These are phyloP conservation scores for Vinca major DNA, from an alignment of 305 asterid species.

Conservation along the genomic window DNA sequence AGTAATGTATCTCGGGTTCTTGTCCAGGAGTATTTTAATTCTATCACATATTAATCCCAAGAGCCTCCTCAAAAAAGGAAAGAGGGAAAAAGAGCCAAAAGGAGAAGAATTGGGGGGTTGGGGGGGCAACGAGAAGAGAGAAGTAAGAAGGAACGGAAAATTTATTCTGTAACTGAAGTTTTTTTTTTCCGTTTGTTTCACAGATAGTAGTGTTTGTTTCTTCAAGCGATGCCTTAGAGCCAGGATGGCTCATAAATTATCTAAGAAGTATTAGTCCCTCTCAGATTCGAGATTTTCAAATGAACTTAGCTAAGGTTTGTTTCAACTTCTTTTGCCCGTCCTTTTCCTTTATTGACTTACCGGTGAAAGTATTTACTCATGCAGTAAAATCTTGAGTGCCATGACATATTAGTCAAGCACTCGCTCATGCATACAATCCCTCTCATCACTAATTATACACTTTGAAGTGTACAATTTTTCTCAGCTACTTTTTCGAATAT, in stretches of 20 bases:
- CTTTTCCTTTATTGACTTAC: neutral
- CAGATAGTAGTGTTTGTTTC: constrained; percentile 89
- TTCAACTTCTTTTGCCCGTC: constrained; percentile 10
- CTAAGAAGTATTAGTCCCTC: constrained; percentile 55
- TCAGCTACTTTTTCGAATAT: too few species aligned
- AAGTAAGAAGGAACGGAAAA: too few species aligned
- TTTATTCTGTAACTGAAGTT: neutral
- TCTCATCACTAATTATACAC: neutral
- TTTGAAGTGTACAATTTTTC: neutral
- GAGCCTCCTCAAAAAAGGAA: neutral
- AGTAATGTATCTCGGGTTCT: neutral
- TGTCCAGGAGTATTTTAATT: neutral
- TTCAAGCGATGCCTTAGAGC: constrained; percentile 63
- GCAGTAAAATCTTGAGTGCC: neutral
- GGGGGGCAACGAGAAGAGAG: neutral
- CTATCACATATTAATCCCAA: neutral
- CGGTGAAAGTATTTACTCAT: neutral
- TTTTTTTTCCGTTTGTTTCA: constrained; percentile 19
- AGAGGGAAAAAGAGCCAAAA: neutral
- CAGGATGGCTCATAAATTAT: constrained; percentile 71
- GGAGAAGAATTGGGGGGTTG: too few species aligned
- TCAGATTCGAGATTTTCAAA: constrained; percentile 56
- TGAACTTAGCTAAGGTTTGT: constrained; percentile 68
- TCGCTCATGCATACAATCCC: neutral
- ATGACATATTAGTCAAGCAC: neutral